A percentile compares a stretch with the other conserved stretches of the same genome.
These are phyloP conservation scores for Dactylorhiza incarnata DNA, from an alignment of 106 monocot species.

Conservation along the genomic window DNA sequence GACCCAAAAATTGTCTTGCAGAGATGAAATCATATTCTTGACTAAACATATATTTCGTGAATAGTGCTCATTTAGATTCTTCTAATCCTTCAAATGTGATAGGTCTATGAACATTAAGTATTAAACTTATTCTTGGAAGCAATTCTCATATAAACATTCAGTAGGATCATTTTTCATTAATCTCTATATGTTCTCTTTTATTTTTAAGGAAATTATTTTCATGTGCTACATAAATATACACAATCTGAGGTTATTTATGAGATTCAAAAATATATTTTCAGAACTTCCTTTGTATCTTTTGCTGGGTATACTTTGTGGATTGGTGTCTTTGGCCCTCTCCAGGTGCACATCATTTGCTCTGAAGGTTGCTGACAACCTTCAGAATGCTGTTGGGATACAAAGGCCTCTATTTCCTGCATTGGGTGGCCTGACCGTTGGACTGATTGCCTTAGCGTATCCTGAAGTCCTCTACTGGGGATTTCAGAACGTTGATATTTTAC, in stretches of 20 bases:
- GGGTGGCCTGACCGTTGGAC: constrained; percentile 74
- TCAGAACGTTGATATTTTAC: constrained; percentile 86
- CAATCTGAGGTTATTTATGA: constrained; percentile 38
- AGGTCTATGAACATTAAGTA: background rate
- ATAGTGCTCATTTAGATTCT: background rate
- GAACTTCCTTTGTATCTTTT: constrained; percentile 90
- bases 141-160: background rate
- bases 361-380: constrained; percentile 38
- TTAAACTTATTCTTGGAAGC: background rate
- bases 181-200: background rate
- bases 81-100: background rate
- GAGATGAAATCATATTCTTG: background rate
- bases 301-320: constrained; percentile 70
- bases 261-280: constrained; percentile 53
- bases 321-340: constrained; percentile 65
- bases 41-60: background rate
- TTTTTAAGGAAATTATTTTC: constrained; percentile 11
- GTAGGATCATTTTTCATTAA: background rate
- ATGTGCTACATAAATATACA: constrained; percentile 35
- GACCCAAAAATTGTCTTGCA: background rate
- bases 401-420: constrained; percentile 65
- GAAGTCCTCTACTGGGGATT: constrained; percentile 96
- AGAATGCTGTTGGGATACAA: constrained; percentile 39
- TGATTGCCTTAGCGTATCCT: constrained; percentile 74
- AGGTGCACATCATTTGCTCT: constrained; percentile 65